Evolutionary conservation across 805 yeast genomes (phyloP), one percentile per base, ranked within the genome.

Genomic region (fission yeast (Schizosaccharomyces pombe)): DNA sequence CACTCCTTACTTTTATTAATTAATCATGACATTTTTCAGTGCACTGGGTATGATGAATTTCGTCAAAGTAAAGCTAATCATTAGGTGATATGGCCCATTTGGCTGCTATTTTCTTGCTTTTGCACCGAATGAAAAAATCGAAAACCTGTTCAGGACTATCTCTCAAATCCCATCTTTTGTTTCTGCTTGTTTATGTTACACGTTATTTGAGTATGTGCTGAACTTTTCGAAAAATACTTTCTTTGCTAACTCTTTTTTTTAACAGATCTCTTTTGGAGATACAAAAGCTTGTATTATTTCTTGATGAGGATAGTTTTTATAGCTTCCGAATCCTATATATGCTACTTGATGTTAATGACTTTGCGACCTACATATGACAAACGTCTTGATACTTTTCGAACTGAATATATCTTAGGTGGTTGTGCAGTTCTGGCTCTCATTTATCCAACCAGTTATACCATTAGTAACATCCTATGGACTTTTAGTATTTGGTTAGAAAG

Each of bases 401-500:
- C 80, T 33, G 76, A 74, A 61, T 87, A 83, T 63, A 70, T 91
- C 56, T 59, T 84, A 4, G 78, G 73, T 5, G 85, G 82, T 1
- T 71, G 86, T 0, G 67, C 71, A 5, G 64, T 83, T 2, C 61
- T 77, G 57, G 74, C 79, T 0, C 67, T 85, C 47, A 61, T 85
- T 4, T 79, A 85, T 69, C 79, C 84, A 54, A 74, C 76, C 64
- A 74, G 75, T 54, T 86, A 78, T 67, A 68, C 79, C 0, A 43
- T 77, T 11, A 57, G 73, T 24, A 26, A 68, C 58, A 60, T 70
- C 31, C 55, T 79, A 33, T 91, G 98, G 98, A 73, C 91, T 24
- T 91, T 86, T 62, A 79, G 89, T 14, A 68, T 86, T 54, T 91
- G 97, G 96, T 73, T 91, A 54, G 98, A 91, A 67, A 74, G 89